Percentiles rank a stretch among this genome's conserved stretches.
phyloP scores from a whole-genome alignment of 371 early-diverging fungal genomes.

The Haplosporangium sp. region DNA sequence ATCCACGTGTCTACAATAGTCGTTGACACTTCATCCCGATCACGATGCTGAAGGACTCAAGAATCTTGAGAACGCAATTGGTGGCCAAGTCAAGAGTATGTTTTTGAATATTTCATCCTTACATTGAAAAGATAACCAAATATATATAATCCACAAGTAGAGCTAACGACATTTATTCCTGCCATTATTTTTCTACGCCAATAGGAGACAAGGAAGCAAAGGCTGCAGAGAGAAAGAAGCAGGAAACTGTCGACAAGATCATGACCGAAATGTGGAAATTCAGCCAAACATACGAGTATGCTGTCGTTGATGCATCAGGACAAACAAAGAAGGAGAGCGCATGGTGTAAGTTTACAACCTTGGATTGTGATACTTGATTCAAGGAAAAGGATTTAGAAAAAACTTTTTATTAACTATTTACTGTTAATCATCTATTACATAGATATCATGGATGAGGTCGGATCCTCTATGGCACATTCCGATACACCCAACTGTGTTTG shows the following conservation, averaged over 20 bases:
- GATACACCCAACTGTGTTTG: constrained; percentile 65
- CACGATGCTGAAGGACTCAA: constrained; percentile 48
- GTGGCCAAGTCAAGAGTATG: constrained; percentile 49
- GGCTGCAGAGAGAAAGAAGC: constrained; percentile 50
- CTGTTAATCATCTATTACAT: background rate
- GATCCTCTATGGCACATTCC: constrained; percentile 69
- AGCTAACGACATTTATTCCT: background rate
- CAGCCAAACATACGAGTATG: constrained; percentile 67
- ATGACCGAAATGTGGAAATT: constrained; percentile 67
- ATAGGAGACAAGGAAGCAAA: constrained; percentile 52
- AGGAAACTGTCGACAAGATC: constrained; percentile 45
- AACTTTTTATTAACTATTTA: background rate
- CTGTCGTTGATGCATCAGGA: constrained; percentile 66
- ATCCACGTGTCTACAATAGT: constrained; percentile 15
- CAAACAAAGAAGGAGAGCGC: constrained; percentile 68
- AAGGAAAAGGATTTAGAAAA: constrained; percentile 23
- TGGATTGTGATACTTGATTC: background rate
- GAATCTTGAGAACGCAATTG: constrained; percentile 48
- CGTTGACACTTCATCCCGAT: constrained; percentile 52
- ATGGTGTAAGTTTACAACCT: constrained; percentile 60
- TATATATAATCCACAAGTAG: background rate
- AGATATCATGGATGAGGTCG: constrained; percentile 63
- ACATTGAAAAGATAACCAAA: background rate
- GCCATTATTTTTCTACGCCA: background rate
- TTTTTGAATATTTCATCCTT: background rate